Percentiles rank a stretch among this genome's conserved stretches.
Conservation (phyloP, 176 grass and related monocot species). For the Carex scoparia region DNA sequence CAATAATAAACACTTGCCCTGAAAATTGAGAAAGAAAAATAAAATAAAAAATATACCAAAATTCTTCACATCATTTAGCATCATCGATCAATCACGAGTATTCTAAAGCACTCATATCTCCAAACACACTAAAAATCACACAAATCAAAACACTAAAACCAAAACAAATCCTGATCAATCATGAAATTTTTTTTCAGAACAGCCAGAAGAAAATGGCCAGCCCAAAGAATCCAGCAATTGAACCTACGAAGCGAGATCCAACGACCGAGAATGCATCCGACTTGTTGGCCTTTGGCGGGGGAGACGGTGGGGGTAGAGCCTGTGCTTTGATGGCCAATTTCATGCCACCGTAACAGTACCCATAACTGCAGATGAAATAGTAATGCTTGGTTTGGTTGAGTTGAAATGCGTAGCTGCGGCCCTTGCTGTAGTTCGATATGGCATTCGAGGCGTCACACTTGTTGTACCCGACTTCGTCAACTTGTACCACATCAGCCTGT, state of each 20-base stretch:
- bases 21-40: not conserved
- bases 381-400: constrained; percentile 91
- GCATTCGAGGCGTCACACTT: constrained; percentile 66
- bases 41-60: constrained; percentile 8
- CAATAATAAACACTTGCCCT: not conserved
- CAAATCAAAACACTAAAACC: constrained; percentile 4
- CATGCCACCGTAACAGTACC: constrained; percentile 90
- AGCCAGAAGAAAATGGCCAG: constrained; percentile 14
- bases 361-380: constrained; percentile 99
- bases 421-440: constrained; percentile 99
- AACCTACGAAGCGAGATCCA: constrained; percentile 17
- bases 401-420: constrained; percentile 79
- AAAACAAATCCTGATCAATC: constrained; percentile 5
- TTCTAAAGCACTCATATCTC: constrained; percentile 4
- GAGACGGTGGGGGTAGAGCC: constrained; percentile 47
- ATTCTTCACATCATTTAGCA: constrained; percentile 22
- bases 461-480: constrained; percentile 84
- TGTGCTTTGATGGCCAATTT: constrained; percentile 61
- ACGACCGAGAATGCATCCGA: constrained; percentile 25
- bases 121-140: constrained; percentile 25
- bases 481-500: constrained; percentile 81
- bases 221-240: not conserved
- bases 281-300: constrained; percentile 2
- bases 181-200: not conserved
- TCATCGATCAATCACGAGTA: not conserved